Percentiles rank a stretch among this genome's conserved stretches.
Conservation (phyloP, 2,329 filamentous ascomycete genomes). For the Penicillium sp. region DNA sequence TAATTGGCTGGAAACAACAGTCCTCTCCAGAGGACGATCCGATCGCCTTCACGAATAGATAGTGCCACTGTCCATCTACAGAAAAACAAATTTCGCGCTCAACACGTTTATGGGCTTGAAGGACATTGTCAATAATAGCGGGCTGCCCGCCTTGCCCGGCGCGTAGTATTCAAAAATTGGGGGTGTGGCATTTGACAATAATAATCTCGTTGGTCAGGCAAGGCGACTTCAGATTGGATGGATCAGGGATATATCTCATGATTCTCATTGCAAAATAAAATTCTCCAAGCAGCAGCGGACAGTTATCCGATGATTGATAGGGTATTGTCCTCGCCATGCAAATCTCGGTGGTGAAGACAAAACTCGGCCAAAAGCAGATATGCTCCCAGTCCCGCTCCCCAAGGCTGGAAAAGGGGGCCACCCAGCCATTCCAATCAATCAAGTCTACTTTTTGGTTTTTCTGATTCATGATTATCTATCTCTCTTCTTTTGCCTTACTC, state of each 20-base stretch:
- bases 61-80: not conserved
- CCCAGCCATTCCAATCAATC: slow-evolving; percentile 6
- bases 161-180: not conserved
- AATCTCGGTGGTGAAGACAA: not conserved
- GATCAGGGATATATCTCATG: not conserved
- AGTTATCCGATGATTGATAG: not conserved
- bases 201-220: not conserved
- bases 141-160: not conserved
- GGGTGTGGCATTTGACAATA: slow-evolving; percentile 15
- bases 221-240: not conserved
- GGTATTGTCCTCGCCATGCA: not conserved
- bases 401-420: slow-evolving; percentile 22
- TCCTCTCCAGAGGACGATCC: not conserved
- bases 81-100: not conserved
- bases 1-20: slow-evolving; percentile 1
- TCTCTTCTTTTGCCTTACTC: not conserved
- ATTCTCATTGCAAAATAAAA: not conserved
- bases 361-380: not conserved
- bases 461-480: not conserved
- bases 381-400: not conserved
- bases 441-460: not conserved
- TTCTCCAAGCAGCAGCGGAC: not conserved
- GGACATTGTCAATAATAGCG: not conserved
- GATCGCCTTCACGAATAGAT: not conserved
- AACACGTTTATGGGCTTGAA: not conserved